Percentiles rank a stretch among this genome's conserved stretches.
Conservation (phyloP, 768 basidiomycete species). For the Auriscalpium orientale region DNA sequence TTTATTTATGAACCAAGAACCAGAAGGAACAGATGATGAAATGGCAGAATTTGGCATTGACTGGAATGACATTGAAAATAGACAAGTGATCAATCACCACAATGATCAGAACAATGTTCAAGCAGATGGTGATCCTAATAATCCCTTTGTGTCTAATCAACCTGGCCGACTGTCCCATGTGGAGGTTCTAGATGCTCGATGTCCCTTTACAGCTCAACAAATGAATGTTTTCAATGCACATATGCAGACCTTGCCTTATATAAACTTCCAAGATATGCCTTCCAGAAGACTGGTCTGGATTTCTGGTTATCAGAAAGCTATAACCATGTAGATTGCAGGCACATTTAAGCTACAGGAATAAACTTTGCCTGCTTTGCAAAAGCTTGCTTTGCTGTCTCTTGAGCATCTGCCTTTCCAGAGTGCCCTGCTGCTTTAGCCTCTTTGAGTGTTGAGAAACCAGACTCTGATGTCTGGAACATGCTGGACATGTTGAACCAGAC, state of each 20-base stretch:
- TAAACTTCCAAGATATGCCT: too few species aligned
- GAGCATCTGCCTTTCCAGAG: background rate
- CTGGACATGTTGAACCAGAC: background rate
- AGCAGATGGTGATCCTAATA: too few species aligned
- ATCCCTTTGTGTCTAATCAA: too few species aligned
- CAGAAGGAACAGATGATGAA: background rate
- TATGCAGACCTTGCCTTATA: too few species aligned
- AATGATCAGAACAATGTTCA: too few species aligned
- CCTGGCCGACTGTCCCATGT: too few species aligned
- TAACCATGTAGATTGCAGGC: background rate
- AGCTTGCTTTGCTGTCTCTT: background rate
- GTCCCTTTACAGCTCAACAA: too few species aligned
- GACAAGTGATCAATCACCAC: too few species aligned
- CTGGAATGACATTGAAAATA: slow-evolving; percentile 1
- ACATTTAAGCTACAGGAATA: background rate
- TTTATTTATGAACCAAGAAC: background rate
- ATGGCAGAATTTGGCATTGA: slow-evolving; percentile 8
- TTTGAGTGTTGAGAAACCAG: background rate
- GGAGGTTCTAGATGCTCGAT: too few species aligned
- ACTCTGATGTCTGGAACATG: background rate
- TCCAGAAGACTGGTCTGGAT: too few species aligned
- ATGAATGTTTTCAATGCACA: too few species aligned
- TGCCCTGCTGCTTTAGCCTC: background rate
- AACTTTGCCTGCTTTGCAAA: background rate
- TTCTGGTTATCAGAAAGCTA: background rate